Conservation (phyloP, 345 rosid genomes). For the Bruguiera gymnorhiza region DNA sequence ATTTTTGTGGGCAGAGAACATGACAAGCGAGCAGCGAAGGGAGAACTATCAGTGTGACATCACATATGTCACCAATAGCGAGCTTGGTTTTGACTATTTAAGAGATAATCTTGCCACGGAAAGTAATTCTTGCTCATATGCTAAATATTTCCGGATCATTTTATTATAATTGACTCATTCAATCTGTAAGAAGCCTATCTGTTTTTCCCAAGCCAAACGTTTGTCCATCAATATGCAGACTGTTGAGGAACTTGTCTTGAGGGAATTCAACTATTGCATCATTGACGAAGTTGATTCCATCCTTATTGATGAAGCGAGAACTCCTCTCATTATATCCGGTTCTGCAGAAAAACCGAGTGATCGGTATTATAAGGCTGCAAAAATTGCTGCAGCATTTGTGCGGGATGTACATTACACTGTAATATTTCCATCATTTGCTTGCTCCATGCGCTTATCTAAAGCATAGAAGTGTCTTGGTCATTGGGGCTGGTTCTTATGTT, state of each 20-base stretch:
- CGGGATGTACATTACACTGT: constrained; percentile 92
- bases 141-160: constrained; percentile 15
- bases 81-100: constrained; percentile 91
- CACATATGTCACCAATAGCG: constrained; percentile 93
- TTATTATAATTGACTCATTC: constrained; percentile 5
- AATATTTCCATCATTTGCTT: constrained; percentile 21
- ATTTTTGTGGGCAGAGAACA: constrained; percentile 59
- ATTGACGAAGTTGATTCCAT: constrained; percentile 99
- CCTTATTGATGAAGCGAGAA: constrained; percentile 98
- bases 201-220: constrained; percentile 25
- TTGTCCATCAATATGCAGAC: constrained; percentile 47
- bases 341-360: constrained; percentile 98
- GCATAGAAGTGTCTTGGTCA: too few relatives aligned
- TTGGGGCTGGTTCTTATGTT: too few relatives aligned
- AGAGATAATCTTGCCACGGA: constrained; percentile 99
- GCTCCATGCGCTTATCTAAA: too few relatives aligned
- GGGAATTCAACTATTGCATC: constrained; percentile 84
- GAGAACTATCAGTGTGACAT: constrained; percentile 90
- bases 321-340: constrained; percentile 93
- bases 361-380: constrained; percentile 87
- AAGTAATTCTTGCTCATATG: constrained; percentile 68
- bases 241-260: constrained; percentile 91
- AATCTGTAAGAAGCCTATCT: constrained; percentile 2
- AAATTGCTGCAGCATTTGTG: constrained; percentile 82
- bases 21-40: constrained; percentile 90